Evolutionary conservation across 768 basidiomycete genomes (phyloP).

Genomic region (Leucocoprinus sp.): DNA sequence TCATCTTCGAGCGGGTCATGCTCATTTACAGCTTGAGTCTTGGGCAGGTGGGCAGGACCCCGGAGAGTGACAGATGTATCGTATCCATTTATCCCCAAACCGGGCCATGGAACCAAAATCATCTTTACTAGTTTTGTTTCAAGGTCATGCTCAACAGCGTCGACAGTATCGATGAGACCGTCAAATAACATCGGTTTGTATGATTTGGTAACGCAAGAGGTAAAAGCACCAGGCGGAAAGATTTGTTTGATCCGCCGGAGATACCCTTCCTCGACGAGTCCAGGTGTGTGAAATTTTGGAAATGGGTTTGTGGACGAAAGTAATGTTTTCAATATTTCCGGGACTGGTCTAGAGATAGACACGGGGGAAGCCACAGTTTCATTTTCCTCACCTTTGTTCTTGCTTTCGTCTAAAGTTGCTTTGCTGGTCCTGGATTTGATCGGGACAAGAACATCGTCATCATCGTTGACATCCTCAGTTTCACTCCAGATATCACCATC

Average conservation of each 20-base stretch:
- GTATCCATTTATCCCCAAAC: neutral
- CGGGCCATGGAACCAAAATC: slow-evolving; percentile 1
- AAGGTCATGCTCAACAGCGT: neutral
- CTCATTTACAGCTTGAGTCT: neutral
- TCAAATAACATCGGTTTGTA: neutral
- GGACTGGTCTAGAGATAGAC: neutral
- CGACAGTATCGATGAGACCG: neutral
- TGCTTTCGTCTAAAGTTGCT: neutral
- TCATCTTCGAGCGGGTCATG: slow-evolving; percentile 5
- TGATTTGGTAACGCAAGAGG: neutral
- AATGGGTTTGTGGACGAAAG: neutral
- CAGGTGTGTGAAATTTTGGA: neutral
- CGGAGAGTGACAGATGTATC: neutral
- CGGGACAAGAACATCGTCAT: neutral
- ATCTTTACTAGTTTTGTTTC: neutral
- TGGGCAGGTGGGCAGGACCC: neutral
- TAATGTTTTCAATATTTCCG: neutral
- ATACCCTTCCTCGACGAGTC: slow-evolving; percentile 1
- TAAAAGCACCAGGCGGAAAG: slow-evolving; percentile 2
- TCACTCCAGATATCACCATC: neutral
- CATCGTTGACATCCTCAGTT: neutral
- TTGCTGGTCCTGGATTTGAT: neutral
- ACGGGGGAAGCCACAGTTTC: neutral
- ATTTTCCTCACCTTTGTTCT: neutral
- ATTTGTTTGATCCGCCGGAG: slow-evolving; percentile 3